A percentile compares a stretch with the other conserved stretches of the same genome.
These are phyloP conservation scores for Exutisphaerella laricina DNA, from an alignment of 2,329 filamentous ascomycete genomes.

Conservation along the genomic window DNA sequence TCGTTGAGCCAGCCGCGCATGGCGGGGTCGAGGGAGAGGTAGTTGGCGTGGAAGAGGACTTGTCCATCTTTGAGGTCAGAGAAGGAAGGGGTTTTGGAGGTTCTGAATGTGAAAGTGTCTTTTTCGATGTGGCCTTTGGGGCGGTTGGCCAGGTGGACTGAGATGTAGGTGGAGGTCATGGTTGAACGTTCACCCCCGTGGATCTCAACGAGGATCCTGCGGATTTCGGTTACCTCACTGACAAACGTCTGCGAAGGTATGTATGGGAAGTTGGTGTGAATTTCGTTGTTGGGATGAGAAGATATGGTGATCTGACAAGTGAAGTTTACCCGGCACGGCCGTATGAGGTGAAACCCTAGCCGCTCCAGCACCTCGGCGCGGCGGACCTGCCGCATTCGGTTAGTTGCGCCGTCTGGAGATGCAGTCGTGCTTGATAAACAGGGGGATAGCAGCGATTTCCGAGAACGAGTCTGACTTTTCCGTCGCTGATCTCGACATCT, in stretches of 20 bases:
- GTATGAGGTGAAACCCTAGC: too few relatives aligned
- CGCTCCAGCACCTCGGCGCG: too few relatives aligned
- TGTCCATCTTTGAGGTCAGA: constrained; percentile 33
- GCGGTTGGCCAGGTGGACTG: constrained; percentile 22
- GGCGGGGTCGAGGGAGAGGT: constrained; percentile 50
- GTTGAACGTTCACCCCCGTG: not conserved
- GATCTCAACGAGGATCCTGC: not conserved
- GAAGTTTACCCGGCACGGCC: not conserved
- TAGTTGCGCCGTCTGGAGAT: too few relatives aligned
- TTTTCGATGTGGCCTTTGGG: constrained; percentile 22
- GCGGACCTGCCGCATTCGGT: too few relatives aligned
- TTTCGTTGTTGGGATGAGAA: not conserved
- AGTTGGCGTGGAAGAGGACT: constrained; percentile 44
- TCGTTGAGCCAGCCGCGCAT: constrained; percentile 48
- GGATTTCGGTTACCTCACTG: not conserved
- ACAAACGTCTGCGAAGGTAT: not conserved
- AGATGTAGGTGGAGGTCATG: constrained; percentile 21
- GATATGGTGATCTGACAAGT: not conserved
- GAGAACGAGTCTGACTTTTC: too few relatives aligned
- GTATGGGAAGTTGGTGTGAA: not conserved
- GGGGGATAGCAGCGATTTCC: too few relatives aligned
- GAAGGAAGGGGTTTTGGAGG: constrained; percentile 16
- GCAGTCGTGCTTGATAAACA: too few relatives aligned
- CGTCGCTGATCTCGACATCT: too few relatives aligned
- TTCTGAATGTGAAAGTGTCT: constrained; percentile 22